Evolutionary conservation across 202 grass and related monocot species (phyloP).

Genomic region (Dendrocalamus latiflorus): DNA sequence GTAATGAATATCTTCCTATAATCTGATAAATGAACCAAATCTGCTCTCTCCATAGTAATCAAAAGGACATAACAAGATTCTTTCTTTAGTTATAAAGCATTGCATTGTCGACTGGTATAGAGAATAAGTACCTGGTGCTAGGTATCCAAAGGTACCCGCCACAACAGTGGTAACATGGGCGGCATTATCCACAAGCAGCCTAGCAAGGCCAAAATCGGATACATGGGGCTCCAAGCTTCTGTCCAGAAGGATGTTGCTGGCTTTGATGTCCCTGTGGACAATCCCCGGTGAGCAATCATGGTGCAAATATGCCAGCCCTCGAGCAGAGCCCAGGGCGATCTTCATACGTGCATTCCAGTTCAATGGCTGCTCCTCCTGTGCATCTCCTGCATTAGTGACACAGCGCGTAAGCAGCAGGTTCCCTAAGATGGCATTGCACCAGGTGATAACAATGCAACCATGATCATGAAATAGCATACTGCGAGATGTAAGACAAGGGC

Average conservation of each 20-base stretch:
- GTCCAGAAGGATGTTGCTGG: conserved; percentile 93
- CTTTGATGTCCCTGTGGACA: conserved; percentile 87
- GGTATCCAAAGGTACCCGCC: conserved; percentile 82
- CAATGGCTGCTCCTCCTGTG: conserved; percentile 72
- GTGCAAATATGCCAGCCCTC: conserved; percentile 83
- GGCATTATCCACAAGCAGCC: conserved; percentile 65
- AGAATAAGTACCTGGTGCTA: conserved; percentile 58
- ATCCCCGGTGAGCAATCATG: conserved; percentile 93
- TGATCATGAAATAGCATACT: neutral
- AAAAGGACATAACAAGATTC: neutral
- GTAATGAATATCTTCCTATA: neutral
- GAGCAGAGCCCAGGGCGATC: conserved; percentile 76
- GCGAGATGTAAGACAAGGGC: neutral
- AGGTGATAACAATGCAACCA: neutral
- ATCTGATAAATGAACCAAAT: neutral
- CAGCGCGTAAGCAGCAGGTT: neutral
- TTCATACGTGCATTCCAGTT: conserved; percentile 99
- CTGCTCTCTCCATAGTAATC: neutral
- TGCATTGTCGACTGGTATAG: neutral
- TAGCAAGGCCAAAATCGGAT: conserved; percentile 85
- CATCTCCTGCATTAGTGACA: conserved; percentile 47
- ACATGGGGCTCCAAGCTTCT: conserved; percentile 75
- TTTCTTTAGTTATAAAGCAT: neutral
- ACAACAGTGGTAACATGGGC: conserved; percentile 80
- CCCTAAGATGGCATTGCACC: neutral